Percentiles rank a stretch among this genome's conserved stretches.
Evolutionary conservation across 1,284 basidiomycete species (phyloP).

Genomic region (Calocybe gambosa): DNA sequence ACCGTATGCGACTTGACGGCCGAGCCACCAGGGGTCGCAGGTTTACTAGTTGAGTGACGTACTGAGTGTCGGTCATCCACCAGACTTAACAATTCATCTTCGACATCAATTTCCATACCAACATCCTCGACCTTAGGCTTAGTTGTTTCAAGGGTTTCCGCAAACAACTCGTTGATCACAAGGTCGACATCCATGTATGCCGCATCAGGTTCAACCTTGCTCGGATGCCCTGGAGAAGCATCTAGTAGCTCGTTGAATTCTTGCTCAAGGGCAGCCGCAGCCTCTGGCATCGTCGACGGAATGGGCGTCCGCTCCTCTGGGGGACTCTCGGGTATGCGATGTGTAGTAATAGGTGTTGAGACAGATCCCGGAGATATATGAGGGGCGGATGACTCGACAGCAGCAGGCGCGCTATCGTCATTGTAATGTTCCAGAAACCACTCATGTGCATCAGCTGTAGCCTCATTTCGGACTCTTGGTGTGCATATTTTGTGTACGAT

Average conservation of each 20-base stretch:
- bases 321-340: slow-evolving; percentile 1
- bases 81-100: slow-evolving; percentile 64
- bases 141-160: slow-evolving; percentile 30
- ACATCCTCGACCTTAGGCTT: slow-evolving; percentile 22
- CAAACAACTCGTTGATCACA: slow-evolving; percentile 34
- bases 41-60: slow-evolving; percentile 14
- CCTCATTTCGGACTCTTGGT: slow-evolving; percentile 2
- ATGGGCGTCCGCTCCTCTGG: slow-evolving; percentile 14
- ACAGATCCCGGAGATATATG: slow-evolving; percentile 5
- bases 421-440: slow-evolving; percentile 52
- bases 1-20: slow-evolving; percentile 9
- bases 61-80: slow-evolving; percentile 44
- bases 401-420: slow-evolving; percentile 25
- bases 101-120: slow-evolving; percentile 53
- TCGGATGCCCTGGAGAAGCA: slow-evolving; percentile 16
- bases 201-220: slow-evolving; percentile 25
- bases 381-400: slow-evolving; percentile 10
- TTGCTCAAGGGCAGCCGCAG: slow-evolving; percentile 37
- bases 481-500: slow-evolving; percentile 14
- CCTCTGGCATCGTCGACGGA: slow-evolving; percentile 23
- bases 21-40: slow-evolving; percentile 9
- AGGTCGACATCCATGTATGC: slow-evolving; percentile 37
- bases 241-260: slow-evolving; percentile 29
- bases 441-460: slow-evolving; percentile 48
- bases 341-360: slow-evolving; percentile 11